Evolutionary conservation across 441 rosid genomes (phyloP).

Genomic region (Eutrema salsugineum): DNA sequence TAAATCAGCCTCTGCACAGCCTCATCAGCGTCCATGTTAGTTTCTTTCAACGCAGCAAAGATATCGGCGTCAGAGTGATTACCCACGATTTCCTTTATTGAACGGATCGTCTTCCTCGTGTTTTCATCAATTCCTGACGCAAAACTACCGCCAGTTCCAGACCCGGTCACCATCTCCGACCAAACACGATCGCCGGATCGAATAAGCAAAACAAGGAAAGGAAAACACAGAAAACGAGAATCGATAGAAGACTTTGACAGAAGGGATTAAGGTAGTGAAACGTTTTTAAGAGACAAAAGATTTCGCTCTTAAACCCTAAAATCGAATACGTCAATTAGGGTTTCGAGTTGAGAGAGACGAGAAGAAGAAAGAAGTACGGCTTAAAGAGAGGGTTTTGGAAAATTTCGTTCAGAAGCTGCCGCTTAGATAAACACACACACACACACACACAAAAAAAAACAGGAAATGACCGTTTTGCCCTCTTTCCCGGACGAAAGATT

Average conservation of each 20-base stretch:
- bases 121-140: constrained; percentile 34
- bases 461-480: too few species aligned
- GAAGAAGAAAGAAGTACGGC: neutral
- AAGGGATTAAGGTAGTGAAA: neutral
- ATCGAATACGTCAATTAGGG: neutral
- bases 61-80: constrained; percentile 80
- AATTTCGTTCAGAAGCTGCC: neutral
- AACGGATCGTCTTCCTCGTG: constrained; percentile 55
- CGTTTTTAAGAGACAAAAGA: neutral
- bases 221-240: neutral
- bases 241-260: neutral
- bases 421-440: neutral
- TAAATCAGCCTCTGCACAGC: constrained; percentile 70
- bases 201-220: neutral
- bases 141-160: constrained; percentile 40
- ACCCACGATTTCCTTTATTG: constrained; percentile 78
- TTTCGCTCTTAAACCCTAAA: neutral
- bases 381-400: neutral
- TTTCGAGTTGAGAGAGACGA: neutral
- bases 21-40: constrained; percentile 82
- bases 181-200: neutral
- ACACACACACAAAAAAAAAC: neutral
- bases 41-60: constrained; percentile 62
- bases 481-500: too few species aligned
- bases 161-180: constrained; percentile 48